A percentile compares a stretch with the other conserved stretches of the same genome.
Evolutionary conservation across 148 eudicot genomes (phyloP).

Genomic region (Cornus florida): DNA sequence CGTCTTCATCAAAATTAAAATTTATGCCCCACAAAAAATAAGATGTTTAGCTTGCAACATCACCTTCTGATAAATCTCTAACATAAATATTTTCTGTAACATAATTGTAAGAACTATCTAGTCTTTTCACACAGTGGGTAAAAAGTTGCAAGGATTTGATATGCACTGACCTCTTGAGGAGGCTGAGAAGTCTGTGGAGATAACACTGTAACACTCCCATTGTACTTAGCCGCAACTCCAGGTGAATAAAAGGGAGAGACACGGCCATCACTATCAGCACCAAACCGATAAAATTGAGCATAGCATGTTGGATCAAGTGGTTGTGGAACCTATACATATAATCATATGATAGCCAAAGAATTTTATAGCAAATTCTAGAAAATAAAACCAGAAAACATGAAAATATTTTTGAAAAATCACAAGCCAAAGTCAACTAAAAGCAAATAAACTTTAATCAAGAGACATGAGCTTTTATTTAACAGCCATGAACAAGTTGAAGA

Average conservation of each 20-base stretch:
- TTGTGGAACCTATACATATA: conserved; percentile 47
- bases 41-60: neutral
- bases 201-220: conserved; percentile 48
- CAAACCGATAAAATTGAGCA: conserved; percentile 68
- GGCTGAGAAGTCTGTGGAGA: conserved; percentile 62
- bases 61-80: neutral
- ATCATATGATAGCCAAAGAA: neutral
- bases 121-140: neutral
- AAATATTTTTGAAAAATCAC: neutral
- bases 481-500: conserved; percentile 11
- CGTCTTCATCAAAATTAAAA: neutral
- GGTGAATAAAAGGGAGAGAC: conserved; percentile 63
- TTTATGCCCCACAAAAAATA: neutral
- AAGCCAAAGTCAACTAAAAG: neutral
- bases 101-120: neutral
- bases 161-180: conserved; percentile 60
- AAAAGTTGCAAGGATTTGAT: conserved; percentile 1
- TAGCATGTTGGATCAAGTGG: conserved; percentile 69
- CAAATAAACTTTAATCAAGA: neutral
- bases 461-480: neutral
- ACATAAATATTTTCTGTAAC: neutral
- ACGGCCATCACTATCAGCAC: conserved; percentile 63
- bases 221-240: conserved; percentile 56
- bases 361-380: neutral
- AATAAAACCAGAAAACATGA: neutral